phyloP scores from a whole-genome alignment of 2,329 filamentous ascomycete genomes.

The Claviceps sp. region DNA sequence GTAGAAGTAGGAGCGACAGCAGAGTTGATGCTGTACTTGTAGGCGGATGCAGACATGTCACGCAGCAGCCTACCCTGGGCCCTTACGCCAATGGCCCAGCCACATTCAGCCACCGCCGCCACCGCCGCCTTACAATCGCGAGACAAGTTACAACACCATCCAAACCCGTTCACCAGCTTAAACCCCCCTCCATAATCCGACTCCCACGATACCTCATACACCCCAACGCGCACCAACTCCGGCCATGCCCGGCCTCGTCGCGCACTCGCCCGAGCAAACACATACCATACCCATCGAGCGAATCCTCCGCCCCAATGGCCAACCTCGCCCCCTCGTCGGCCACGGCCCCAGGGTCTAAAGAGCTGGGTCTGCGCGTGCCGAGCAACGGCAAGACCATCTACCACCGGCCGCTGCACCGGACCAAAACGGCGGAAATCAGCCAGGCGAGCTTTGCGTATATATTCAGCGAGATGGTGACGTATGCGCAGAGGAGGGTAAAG shows the following conservation, averaged over 20 bases:
- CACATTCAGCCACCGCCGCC: background rate
- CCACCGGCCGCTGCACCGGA: conserved; percentile 84
- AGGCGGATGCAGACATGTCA: too few species aligned
- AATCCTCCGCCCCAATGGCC: conserved; percentile 26
- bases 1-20: too few species aligned
- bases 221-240: background rate
- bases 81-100: too few species aligned
- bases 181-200: too few species aligned
- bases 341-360: conserved; percentile 24
- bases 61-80: too few species aligned
- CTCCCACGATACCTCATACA: background rate
- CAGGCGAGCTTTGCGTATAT: conserved; percentile 91
- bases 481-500: conserved; percentile 80
- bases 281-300: background rate
- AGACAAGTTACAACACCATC: too few species aligned
- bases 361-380: conserved; percentile 67
- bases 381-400: conserved; percentile 96
- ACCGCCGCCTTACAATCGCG: background rate
- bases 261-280: background rate
- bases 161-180: too few species aligned
- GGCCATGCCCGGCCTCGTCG: background rate
- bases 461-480: conserved; percentile 92
- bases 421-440: conserved; percentile 77
- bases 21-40: too few species aligned
- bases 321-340: conserved; percentile 30